These are phyloP conservation scores for Fusarium mundagurra DNA, from an alignment of 2,329 filamentous ascomycete species.

Conservation along the genomic window DNA sequence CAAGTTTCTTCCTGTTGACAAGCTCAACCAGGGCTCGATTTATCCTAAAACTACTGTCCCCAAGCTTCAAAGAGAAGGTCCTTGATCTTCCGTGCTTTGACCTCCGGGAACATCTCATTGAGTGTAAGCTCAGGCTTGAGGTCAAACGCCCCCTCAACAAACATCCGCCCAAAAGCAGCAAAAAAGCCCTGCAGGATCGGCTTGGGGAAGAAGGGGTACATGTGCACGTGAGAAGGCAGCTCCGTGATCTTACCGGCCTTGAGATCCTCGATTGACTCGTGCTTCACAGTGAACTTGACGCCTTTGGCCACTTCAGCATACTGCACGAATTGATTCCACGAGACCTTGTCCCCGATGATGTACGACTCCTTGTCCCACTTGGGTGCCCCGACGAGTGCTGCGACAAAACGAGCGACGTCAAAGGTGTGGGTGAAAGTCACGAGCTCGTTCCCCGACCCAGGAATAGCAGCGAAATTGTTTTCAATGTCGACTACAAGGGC, in stretches of 20 bases:
- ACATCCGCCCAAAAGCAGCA: not conserved
- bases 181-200: not conserved
- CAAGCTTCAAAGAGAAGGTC: not conserved
- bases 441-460: not conserved
- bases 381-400: fast-evolving
- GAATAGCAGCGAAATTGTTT: not conserved
- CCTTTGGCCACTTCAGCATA: not conserved
- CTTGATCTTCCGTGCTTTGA: not conserved
- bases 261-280: not conserved
- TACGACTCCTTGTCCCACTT: not conserved
- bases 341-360: not conserved
- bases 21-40: too few species aligned
- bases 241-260: not conserved
- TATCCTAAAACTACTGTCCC: not conserved
- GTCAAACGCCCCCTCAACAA: not conserved
- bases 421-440: not conserved
- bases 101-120: not conserved
- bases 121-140: not conserved
- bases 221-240: not conserved
- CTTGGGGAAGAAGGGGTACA: not conserved
- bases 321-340: not conserved
- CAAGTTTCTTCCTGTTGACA: not conserved
- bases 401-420: not conserved
- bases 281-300: not conserved
- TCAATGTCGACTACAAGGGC: not conserved